These are phyloP conservation scores for Sanghuangporus weigelae DNA, from an alignment of 1,284 basidiomycete genomes.

Conservation along the genomic window DNA sequence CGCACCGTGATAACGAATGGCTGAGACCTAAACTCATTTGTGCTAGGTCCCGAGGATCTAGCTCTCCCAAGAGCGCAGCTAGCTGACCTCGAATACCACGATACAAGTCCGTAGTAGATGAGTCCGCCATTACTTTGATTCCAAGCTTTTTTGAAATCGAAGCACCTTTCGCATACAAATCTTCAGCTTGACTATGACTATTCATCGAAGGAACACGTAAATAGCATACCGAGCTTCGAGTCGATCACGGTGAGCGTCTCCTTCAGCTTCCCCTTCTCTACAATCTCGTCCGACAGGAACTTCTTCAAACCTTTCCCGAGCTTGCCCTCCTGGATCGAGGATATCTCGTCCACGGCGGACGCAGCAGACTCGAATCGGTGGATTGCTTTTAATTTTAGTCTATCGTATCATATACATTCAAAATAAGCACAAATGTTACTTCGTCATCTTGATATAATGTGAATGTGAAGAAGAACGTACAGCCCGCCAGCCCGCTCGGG, in stretches of 20 bases:
- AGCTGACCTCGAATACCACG: conserved; percentile 93
- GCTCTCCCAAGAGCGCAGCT: conserved; percentile 78
- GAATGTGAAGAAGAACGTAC: conserved; percentile 44
- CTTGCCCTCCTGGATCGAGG: conserved; percentile 89
- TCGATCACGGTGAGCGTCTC: conserved; percentile 88
- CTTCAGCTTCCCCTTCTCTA: conserved; percentile 85
- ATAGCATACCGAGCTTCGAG: conserved; percentile 76
- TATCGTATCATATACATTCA: conserved; percentile 28
- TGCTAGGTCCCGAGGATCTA: conserved; percentile 93
- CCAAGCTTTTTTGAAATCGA: conserved; percentile 93
- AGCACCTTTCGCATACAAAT: conserved; percentile 37
- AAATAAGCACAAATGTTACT: background rate
- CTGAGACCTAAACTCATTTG: conserved; percentile 98
- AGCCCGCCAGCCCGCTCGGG: conserved; percentile 89
- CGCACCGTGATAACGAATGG: conserved; percentile 88
- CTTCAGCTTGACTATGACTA: background rate
- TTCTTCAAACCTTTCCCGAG: conserved; percentile 90
- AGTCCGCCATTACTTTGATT: conserved; percentile 78
- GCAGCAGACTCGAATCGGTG: conserved; percentile 97
- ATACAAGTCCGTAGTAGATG: conserved; percentile 79
- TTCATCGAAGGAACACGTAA: background rate
- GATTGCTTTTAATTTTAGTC: conserved; percentile 90
- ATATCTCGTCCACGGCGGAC: conserved; percentile 97
- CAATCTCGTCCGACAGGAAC: conserved; percentile 86
- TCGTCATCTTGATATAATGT: background rate